Conservation (phyloP, 805 yeast species). For the Candida suzukii region DNA sequence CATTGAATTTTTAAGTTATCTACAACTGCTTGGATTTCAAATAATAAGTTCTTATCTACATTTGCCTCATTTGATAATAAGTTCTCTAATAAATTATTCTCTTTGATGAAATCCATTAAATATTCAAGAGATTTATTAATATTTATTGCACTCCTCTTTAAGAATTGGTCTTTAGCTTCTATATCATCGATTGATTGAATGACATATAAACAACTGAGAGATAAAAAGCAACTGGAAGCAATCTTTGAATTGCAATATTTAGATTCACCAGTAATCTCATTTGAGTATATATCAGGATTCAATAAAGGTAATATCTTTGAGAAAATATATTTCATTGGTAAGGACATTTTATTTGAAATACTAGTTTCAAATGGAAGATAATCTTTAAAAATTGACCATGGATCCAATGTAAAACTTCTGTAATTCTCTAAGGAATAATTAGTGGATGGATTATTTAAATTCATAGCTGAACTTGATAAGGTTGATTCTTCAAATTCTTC, state of each 20-base stretch:
- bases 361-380: conserved; percentile 3
- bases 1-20: neutral
- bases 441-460: neutral
- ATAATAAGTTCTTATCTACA: conserved; percentile 2
- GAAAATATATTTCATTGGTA: conserved; percentile 23
- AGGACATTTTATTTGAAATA: conserved; percentile 1
- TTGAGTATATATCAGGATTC: conserved; percentile 33
- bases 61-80: conserved; percentile 5
- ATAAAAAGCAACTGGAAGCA: conserved; percentile 42
- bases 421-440: neutral
- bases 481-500: neutral
- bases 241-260: conserved; percentile 42
- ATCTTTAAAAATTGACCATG: conserved; percentile 3
- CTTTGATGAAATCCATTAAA: conserved; percentile 30
- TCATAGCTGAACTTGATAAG: neutral
- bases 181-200: conserved; percentile 26
- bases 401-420: conserved; percentile 1
- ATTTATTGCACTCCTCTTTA: conserved; percentile 37
- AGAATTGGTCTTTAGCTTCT: conserved; percentile 33
- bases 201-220: conserved; percentile 41
- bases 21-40: conserved; percentile 4
- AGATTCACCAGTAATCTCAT: conserved; percentile 41
- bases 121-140: conserved; percentile 41
- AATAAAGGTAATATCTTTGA: conserved; percentile 36
- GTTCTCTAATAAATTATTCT: conserved; percentile 8